phyloP scores from a whole-genome alignment of 2,329 filamentous ascomycete genomes.

The Tolypocladium ophioglossoides region DNA sequence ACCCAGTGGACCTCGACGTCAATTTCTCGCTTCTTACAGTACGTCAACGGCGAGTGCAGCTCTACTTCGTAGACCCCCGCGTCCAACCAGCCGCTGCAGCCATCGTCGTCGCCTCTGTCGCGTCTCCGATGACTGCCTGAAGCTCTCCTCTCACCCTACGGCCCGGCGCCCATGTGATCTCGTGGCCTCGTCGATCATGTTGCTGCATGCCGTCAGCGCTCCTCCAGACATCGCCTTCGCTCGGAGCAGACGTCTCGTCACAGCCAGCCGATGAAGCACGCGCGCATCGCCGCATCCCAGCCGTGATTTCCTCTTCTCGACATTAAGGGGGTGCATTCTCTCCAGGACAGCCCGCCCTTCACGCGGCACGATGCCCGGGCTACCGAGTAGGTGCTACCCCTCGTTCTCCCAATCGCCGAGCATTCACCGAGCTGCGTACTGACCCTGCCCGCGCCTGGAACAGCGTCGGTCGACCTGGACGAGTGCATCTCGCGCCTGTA shows the following conservation, averaged over 20 bases:
- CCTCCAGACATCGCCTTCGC: conserved; percentile 23
- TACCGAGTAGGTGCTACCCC: conserved; percentile 1
- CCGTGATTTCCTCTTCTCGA: not conserved
- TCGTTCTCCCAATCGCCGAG: not conserved
- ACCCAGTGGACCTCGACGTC: not conserved
- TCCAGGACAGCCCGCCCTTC: not conserved
- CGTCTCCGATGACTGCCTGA: conserved; percentile 2
- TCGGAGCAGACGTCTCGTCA: conserved; percentile 23
- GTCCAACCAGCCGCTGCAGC: not conserved
- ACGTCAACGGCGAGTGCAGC: too few species aligned
- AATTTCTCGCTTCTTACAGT: too few species aligned
- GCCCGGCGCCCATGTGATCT: conserved; percentile 21
- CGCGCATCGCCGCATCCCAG: not conserved
- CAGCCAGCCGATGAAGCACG: conserved; percentile 11
- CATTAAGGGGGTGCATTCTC: not conserved
- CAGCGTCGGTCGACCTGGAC: conserved; percentile 94
- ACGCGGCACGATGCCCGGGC: conserved; percentile 3
- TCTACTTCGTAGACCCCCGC: not conserved
- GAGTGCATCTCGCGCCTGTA: conserved; percentile 96
- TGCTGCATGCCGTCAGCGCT: conserved; percentile 23
- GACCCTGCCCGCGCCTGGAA: conserved; percentile 1
- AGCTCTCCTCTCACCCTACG: not conserved
- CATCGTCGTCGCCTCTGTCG: not conserved
- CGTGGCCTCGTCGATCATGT: conserved; percentile 24
- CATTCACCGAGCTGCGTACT: not conserved